phyloP scores from a whole-genome alignment of 2,329 filamentous ascomycete genomes.

The Ophiostoma himal-ulmi region DNA sequence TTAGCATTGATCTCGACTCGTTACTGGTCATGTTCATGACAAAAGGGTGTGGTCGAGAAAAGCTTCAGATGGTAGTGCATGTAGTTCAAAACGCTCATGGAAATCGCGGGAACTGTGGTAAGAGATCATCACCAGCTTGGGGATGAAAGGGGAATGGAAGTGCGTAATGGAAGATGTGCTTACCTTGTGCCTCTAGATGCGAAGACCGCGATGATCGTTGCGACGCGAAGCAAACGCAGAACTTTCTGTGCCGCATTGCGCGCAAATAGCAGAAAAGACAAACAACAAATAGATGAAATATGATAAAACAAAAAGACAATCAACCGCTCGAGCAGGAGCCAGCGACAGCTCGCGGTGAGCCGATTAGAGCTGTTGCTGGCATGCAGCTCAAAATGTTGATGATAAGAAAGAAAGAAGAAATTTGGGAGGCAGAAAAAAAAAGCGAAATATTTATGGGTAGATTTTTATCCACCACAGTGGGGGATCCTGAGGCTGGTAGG shows the following conservation, averaged over 20 bases:
- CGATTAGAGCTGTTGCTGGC: neutral
- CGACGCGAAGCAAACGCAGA: neutral
- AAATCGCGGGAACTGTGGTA: constrained; percentile 57
- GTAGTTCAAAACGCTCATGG: constrained; percentile 57
- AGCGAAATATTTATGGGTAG: constrained; percentile 16
- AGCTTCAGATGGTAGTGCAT: constrained; percentile 73
- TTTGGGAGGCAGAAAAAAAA: constrained; percentile 17
- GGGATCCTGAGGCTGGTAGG: constrained; percentile 15
- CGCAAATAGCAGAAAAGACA: neutral
- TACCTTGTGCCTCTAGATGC: constrained; percentile 12
- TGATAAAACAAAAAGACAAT: neutral
- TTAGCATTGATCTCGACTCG: constrained; percentile 15
- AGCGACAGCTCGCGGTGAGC: neutral
- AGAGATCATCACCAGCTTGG: constrained; percentile 47
- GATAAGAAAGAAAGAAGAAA: constrained; percentile 12
- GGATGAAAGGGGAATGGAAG: neutral
- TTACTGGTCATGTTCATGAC: neutral
- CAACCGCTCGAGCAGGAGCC: neutral
- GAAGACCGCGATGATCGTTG: neutral
- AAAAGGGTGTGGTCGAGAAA: constrained; percentile 8
- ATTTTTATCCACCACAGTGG: constrained; percentile 21
- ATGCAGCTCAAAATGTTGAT: neutral
- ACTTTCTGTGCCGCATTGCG: neutral
- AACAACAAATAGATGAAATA: neutral
- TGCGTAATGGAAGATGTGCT: neutral